phyloP scores from a whole-genome alignment of 139 green algal species.

The Tetraselmis chui region DNA sequence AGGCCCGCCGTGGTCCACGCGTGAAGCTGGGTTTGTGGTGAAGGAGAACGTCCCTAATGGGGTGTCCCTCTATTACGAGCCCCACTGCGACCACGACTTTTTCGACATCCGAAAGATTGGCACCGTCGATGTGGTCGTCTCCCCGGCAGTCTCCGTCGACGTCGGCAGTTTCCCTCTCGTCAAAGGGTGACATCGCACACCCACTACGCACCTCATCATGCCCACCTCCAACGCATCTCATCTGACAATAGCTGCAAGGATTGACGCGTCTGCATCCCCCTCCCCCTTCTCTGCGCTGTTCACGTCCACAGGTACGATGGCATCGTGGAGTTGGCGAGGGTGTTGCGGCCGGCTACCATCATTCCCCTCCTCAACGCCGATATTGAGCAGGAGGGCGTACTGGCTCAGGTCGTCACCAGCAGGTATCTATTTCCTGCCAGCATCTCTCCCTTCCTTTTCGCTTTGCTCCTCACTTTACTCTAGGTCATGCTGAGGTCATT shows the following conservation, averaged over 20 bases:
- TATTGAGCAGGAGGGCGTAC: neutral
- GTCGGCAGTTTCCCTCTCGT: neutral
- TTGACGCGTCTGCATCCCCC: too few relatives aligned
- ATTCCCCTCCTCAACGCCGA: neutral
- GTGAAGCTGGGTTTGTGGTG: neutral
- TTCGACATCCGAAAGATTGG: neutral
- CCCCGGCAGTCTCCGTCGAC: neutral
- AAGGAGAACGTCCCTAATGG: neutral
- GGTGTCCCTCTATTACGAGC: neutral
- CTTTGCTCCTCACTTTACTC: too few relatives aligned
- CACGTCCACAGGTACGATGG: neutral
- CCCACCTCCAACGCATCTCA: too few relatives aligned
- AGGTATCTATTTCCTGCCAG: neutral
- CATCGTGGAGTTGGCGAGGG: neutral
- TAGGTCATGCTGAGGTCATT: too few relatives aligned
- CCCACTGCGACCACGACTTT: neutral
- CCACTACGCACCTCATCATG: too few relatives aligned
- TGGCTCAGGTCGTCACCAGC: neutral
- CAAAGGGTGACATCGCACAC: too few relatives aligned
- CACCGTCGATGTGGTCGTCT: neutral
- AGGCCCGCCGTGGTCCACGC: neutral
- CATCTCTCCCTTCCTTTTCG: too few relatives aligned
- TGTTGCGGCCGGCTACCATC: neutral
- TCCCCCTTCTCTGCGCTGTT: too few relatives aligned
- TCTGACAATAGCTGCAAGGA: too few relatives aligned